phyloP scores from a whole-genome alignment of 2,329 filamentous ascomycete species.

The Colletotrichum tamarilloi region DNA sequence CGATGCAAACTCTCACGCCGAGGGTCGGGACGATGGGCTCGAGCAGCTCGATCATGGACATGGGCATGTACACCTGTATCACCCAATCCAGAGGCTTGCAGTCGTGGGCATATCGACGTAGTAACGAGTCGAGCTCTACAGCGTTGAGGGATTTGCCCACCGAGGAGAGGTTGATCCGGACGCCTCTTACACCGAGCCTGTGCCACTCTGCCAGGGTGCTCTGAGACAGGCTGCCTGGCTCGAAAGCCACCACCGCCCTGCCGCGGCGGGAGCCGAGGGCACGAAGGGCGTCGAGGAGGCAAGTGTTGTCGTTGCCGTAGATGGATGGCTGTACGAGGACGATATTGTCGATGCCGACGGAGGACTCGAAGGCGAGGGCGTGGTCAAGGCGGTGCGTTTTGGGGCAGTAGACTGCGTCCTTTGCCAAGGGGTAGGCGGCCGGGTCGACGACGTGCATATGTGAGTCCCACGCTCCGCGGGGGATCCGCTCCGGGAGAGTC shows the following conservation, averaged over 20 bases:
- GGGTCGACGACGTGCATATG: conserved; percentile 74
- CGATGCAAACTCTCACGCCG: conserved; percentile 65
- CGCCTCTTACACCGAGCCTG: conserved; percentile 65
- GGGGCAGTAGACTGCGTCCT: conserved; percentile 63
- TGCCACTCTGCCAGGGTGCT: conserved; percentile 64
- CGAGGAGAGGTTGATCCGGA: conserved; percentile 69
- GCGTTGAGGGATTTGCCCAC: conserved; percentile 54
- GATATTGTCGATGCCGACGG: conserved; percentile 63
- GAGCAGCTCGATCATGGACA: conserved; percentile 60
- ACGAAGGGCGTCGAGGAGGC: conserved; percentile 64
- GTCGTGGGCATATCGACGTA: conserved; percentile 61
- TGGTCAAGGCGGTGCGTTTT: conserved; percentile 59
- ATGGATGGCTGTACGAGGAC: conserved; percentile 72
- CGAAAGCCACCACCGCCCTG: conserved; percentile 67
- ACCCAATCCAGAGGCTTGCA: conserved; percentile 65
- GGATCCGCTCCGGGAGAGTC: conserved; percentile 44
- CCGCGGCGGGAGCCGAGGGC: conserved; percentile 60
- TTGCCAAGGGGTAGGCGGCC: conserved; percentile 57
- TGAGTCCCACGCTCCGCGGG: conserved; percentile 65
- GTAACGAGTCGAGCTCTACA: conserved; percentile 51
- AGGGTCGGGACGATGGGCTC: conserved; percentile 60
- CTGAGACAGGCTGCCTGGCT: conserved; percentile 50
- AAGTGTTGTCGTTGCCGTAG: conserved; percentile 70
- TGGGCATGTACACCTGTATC: conserved; percentile 67
- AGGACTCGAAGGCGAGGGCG: conserved; percentile 61